Base-by-base conservation (phyloP, 2,329 filamentous ascomycete genomes). In the Conoideocrella luteorostrata region DNA sequence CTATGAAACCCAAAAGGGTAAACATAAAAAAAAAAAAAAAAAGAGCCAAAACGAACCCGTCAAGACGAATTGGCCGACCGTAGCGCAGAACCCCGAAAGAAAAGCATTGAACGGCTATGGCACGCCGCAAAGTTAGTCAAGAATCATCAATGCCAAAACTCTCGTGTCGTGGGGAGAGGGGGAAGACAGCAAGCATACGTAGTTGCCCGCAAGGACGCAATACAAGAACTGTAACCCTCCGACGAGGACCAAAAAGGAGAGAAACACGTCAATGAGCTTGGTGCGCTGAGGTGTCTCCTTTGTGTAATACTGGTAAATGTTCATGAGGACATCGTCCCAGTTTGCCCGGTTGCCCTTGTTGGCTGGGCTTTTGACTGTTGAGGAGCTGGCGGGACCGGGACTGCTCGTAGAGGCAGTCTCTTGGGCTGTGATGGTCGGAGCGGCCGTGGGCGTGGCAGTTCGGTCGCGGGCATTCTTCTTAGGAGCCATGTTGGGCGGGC, bases 101-200 rank as follows among this genome's bases (percentile, higher is more conserved):
- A 98, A 98, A 52, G 94, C 93, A 65, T 98, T 98, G 76, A 98
- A 98, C 9, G 93, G 93, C 91, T 97, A 46, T 7, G 15, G 15
- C 4, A 11, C 9, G 17, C 9, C 28, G 23, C n/a, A 38, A 9
- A 2, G 41, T 58, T 48, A 63, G 54, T 26, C 46, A 5, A 12
- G 12, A 7, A 21, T 39, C 18, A 18, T 7, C 15, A 13, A 7
- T 7, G 24, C 36, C 48, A 22, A 11, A 10, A 18, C 20, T 13
- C 13, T 15, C 20, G 2, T 12, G 6, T 23, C n/a, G 12, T 5
- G 17, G 15, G 22, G 10, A 21, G 4, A 13, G 15, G n/a, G 7
- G 12, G 18, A 36, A 34, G 3, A 30, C 5, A 4, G 18, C 6
- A 20, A 46, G 78, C 88, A 50, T 78, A 98, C 93, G 60, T 91